Conservation (phyloP, 352 stramenopile genomes). For the Phytopythium oedochilum region DNA sequence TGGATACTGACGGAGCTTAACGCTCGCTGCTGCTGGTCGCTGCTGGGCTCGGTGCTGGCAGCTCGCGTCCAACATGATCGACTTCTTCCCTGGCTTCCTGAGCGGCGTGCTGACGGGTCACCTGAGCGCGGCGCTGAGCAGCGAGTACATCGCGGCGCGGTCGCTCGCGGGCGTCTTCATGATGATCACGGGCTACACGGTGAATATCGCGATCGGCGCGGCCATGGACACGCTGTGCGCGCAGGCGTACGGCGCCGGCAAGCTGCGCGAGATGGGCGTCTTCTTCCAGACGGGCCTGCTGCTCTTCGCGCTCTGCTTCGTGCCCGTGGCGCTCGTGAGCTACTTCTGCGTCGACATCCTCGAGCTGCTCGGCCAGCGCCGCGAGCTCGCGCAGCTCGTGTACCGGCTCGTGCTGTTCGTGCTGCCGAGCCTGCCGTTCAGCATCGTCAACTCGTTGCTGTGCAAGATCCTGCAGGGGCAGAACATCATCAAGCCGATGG, state of each 20-base stretch:
- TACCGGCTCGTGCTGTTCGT: conserved; percentile 62
- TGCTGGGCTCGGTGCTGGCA: too few species aligned
- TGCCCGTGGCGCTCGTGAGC: conserved; percentile 53
- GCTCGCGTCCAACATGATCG: conserved; percentile 63
- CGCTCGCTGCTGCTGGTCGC: too few species aligned
- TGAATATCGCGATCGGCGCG: conserved; percentile 78
- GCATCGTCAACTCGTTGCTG: conserved; percentile 75
- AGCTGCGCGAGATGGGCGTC: conserved; percentile 79
- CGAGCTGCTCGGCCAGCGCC: conserved; percentile 60
- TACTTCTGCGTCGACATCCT: conserved; percentile 79
- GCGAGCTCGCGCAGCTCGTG: conserved; percentile 60
- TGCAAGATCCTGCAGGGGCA: conserved; percentile 79
- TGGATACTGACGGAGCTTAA: too few species aligned
- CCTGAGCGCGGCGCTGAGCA: conserved; percentile 49
- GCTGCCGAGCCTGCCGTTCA: conserved; percentile 79
- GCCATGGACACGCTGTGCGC: conserved; percentile 89
- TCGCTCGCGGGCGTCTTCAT: conserved; percentile 75
- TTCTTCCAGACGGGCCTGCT: conserved; percentile 84
- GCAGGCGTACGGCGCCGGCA: conserved; percentile 80
- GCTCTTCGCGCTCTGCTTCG: conserved; percentile 59
- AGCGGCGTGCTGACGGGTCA: conserved; percentile 68
- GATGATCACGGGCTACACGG: conserved; percentile 79
- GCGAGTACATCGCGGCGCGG: conserved; percentile 74
- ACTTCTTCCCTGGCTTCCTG: conserved; percentile 64
- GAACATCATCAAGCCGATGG: conserved; percentile 82